Conservation (phyloP, 331 rosid species). For the Quercus lobata region DNA sequence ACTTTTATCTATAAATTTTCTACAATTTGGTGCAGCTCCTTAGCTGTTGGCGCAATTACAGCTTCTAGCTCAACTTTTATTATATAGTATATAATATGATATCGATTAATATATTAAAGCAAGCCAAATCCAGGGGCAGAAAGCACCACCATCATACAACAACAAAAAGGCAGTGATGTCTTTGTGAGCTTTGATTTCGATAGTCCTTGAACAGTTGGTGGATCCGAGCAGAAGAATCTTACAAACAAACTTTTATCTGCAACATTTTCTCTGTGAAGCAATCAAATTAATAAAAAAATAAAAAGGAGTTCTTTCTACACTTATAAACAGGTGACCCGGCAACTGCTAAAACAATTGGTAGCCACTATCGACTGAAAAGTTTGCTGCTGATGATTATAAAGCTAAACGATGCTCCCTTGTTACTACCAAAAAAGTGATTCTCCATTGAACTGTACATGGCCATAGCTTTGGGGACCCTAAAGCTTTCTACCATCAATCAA, state of each 20-base stretch:
- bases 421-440: slow-evolving; percentile 17
- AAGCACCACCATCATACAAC: slow-evolving; percentile 19
- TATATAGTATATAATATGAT: too few species aligned
- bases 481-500: slow-evolving; percentile 15
- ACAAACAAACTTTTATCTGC: slow-evolving; percentile 8
- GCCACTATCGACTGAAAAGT: not conserved
- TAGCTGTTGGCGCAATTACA: too few species aligned
- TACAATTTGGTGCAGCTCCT: too few species aligned
- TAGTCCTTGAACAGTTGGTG: slow-evolving; percentile 16
- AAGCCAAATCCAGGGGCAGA: slow-evolving; percentile 11
- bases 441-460: slow-evolving; percentile 52
- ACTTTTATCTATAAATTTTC: too few species aligned
- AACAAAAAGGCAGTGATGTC: slow-evolving; percentile 4
- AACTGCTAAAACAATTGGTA: slow-evolving; percentile 18
- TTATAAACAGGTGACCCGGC: slow-evolving; percentile 35
- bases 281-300: not conserved
- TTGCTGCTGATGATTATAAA: slow-evolving; percentile 19
- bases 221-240: slow-evolving; percentile 20
- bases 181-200: slow-evolving; percentile 10
- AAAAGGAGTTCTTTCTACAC: slow-evolving; percentile 21
- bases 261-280: not conserved
- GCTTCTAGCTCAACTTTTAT: too few species aligned
- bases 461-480: slow-evolving; percentile 21
- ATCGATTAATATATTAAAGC: slow-evolving; percentile 1
- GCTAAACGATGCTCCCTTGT: slow-evolving; percentile 19